phyloP scores from a whole-genome alignment of 2,329 filamentous ascomycete genomes.

The Penicillium sp. region DNA sequence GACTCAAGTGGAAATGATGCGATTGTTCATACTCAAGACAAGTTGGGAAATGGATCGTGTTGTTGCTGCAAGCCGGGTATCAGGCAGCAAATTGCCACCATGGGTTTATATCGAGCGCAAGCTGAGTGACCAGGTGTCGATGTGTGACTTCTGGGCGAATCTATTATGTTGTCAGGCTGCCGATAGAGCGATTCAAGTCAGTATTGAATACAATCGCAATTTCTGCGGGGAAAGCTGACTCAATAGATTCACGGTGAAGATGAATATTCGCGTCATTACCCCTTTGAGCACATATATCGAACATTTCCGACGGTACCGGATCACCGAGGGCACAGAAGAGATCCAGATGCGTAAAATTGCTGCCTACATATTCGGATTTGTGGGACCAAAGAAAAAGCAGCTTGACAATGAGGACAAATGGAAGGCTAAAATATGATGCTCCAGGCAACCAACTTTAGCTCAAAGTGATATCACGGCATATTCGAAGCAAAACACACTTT shows the following conservation, averaged over 20 bases:
- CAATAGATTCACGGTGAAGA: constrained; percentile 55
- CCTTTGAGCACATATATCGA: constrained; percentile 66
- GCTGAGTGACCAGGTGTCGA: constrained; percentile 62
- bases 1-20: constrained; percentile 63
- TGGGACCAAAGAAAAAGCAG: constrained; percentile 17
- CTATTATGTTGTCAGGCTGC: constrained; percentile 61
- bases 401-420: neutral
- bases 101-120: constrained; percentile 57
- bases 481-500: neutral
- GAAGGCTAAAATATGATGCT: constrained; percentile 13
- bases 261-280: constrained; percentile 59
- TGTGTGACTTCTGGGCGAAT: constrained; percentile 68
- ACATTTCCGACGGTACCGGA: constrained; percentile 63
- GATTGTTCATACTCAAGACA: constrained; percentile 61
- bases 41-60: constrained; percentile 60
- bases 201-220: neutral
- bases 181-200: constrained; percentile 61
- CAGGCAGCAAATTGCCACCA: constrained; percentile 27
- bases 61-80: constrained; percentile 31
- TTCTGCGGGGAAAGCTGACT: neutral
- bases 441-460: neutral
- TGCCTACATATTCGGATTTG: constrained; percentile 57
- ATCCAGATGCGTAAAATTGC: constrained; percentile 67
- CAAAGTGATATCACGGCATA: neutral
- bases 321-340: constrained; percentile 65